These are phyloP conservation scores for Amoebophrya sp. DNA, from an alignment of 169 alveolate genomes.

Conservation along the genomic window DNA sequence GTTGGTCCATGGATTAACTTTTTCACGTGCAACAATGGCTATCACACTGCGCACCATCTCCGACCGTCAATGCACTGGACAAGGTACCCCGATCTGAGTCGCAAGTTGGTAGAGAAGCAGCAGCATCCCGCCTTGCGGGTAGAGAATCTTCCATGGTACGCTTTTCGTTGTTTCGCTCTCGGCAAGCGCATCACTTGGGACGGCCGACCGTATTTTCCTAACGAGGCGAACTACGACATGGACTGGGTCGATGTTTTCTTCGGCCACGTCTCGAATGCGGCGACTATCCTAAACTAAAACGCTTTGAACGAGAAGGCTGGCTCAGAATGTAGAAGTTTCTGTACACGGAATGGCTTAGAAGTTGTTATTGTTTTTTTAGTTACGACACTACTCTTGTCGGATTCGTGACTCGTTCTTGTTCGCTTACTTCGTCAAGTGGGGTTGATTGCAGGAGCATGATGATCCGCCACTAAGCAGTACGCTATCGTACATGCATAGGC, in stretches of 20 bases:
- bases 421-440: no score
- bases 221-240: constrained; percentile 3
- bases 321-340: no score
- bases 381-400: no score
- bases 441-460: no score
- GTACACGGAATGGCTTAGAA: no score
- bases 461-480: no score
- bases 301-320: no score
- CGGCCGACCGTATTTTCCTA: constrained; percentile 6
- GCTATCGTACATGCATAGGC: no score
- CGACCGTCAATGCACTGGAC: neutral
- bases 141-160: neutral
- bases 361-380: no score
- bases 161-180: neutral
- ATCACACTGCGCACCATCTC: constrained; percentile 1
- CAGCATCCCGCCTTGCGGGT: constrained; percentile 11
- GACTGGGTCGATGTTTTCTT: neutral
- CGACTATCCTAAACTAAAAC: neutral
- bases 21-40: constrained; percentile 13
- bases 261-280: neutral
- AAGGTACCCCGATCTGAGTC: neutral
- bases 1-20: neutral
- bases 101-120: neutral
- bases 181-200: constrained; percentile 3
- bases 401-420: no score